Evolutionary conservation across 257 asterid species (phyloP), one percentile per base, ranked within the genome.

Genomic region (Solanum arcanum): DNA sequence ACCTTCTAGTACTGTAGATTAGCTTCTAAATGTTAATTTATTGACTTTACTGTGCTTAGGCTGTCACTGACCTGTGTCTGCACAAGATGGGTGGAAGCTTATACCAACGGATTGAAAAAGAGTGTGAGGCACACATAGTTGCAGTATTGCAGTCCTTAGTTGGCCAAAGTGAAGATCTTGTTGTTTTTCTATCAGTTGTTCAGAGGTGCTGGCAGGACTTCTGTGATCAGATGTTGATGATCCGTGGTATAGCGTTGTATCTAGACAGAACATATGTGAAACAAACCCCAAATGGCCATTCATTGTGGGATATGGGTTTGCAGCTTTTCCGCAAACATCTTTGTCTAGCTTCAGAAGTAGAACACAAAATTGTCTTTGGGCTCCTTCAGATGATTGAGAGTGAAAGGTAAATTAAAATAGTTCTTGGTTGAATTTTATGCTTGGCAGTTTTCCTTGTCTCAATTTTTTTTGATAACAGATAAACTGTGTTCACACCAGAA

Each of bases 251-350:
- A 89, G 99, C 99, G 42, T 90, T 97, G 89, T 94, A 89, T 92
- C 98, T 97, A 39, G 99, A 97, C 90, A 91, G 99, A 90, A 97
- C 98, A 87, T 97, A 95, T 86, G 98, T 97, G 88, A 95, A 97
- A 93, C 99, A 95, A 91, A 94, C 98, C 59, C 92, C 98, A 14
- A 93, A 92, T 88, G 98, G 93, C 46, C 93, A 95, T 66, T 97
- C 99, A 60, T 89, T 97, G 89, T 97, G 99, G 99, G 99, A 97
- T 93, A 97, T 95, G 98, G 99, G 99, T 68, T 92, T 97, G 96
- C 98, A 93, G 89, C 96, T 97, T 90, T 97, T 95, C 87, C 94
- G 96, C 89, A 97, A 95, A 88, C 99, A 95, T 91, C 98, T 97
- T 83, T 91, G 95, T 90, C 93, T 94, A 82, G 98, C 96, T 87